These are phyloP conservation scores for Metschnikowia baotianmanensis DNA, from an alignment of 805 yeast genomes.

Conservation along the genomic window DNA sequence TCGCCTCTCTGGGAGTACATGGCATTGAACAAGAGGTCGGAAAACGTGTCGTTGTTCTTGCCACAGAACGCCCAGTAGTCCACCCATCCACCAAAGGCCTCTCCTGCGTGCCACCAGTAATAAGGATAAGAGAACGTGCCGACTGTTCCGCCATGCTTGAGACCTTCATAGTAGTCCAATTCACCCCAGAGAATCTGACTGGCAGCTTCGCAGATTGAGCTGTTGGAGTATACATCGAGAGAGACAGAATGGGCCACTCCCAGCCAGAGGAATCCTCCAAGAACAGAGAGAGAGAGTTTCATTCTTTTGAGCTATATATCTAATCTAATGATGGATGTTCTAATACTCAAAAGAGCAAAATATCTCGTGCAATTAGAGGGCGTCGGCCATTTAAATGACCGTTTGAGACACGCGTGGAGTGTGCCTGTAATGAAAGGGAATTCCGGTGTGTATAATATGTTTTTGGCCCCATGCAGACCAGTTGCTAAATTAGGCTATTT, in stretches of 20 bases:
- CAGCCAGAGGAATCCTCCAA: conserved; percentile 4
- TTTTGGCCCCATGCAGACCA: too few relatives aligned
- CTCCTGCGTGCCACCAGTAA: conserved; percentile 56
- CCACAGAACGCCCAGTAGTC: conserved; percentile 41
- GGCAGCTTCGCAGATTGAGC: conserved; percentile 44
- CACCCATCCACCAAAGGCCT: conserved; percentile 48
- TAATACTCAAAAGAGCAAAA: too few relatives aligned
- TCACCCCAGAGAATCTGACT: conserved; percentile 35
- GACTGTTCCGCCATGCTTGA: conserved; percentile 40
- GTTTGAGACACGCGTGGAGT: too few relatives aligned
- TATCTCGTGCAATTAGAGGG: too few relatives aligned
- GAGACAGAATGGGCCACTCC: conserved; percentile 6
- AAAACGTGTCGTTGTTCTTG: conserved; percentile 30
- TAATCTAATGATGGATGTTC: too few relatives aligned
- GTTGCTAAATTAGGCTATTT: too few relatives aligned
- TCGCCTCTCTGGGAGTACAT: conserved; percentile 45
- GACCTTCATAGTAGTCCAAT: conserved; percentile 46
- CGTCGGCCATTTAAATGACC: too few relatives aligned
- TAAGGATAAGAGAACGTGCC: conserved; percentile 46
- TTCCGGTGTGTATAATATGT: too few relatives aligned
- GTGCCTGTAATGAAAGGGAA: too few relatives aligned
- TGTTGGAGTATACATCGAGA: conserved; percentile 38
- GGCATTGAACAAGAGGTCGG: conserved; percentile 31
- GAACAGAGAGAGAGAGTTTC: not conserved
- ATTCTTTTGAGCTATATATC: too few relatives aligned